Conservation (phyloP, 1,284 basidiomycete species). For the Stereum hirsutum region DNA sequence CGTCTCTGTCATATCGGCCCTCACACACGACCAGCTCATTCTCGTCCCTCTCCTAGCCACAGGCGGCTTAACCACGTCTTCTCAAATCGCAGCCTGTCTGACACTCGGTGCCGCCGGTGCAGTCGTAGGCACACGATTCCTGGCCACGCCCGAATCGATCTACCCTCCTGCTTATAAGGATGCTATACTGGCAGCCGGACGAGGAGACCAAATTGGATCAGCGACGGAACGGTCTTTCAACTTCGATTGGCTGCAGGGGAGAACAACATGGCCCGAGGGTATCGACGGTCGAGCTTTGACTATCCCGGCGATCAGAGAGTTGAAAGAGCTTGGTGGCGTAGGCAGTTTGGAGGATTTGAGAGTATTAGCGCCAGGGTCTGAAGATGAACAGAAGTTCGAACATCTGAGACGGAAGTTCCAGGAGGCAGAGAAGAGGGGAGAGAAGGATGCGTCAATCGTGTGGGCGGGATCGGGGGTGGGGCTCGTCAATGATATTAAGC, state of each 20-base stretch:
- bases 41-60: conserved; percentile 53
- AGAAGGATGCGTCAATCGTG: conserved; percentile 44
- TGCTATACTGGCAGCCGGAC: conserved; percentile 42
- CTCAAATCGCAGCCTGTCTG: conserved; percentile 55
- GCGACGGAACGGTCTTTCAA: conserved; percentile 53
- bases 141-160: conserved; percentile 54
- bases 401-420: conserved; percentile 33
- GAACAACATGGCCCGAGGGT: conserved; percentile 57
- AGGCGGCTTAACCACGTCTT: conserved; percentile 42
- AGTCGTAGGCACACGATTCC: conserved; percentile 65
- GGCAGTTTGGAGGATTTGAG: too few relatives aligned
- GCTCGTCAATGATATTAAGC: conserved; percentile 42
- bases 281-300: conserved; percentile 54
- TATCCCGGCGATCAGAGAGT: conserved; percentile 50
- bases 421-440: conserved; percentile 31
- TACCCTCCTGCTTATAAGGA: conserved; percentile 49
- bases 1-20: conserved; percentile 39
- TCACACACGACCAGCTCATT: conserved; percentile 22
- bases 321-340: too few relatives aligned
- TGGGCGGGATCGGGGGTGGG: conserved; percentile 67
- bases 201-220: too few relatives aligned
- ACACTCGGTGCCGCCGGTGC: conserved; percentile 57
- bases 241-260: conserved; percentile 54
- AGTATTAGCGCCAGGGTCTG: too few relatives aligned
- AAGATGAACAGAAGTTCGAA: conserved; percentile 37